These are phyloP conservation scores for Colletotrichum costaricense DNA, from an alignment of 2,329 filamentous ascomycete species.

Conservation along the genomic window DNA sequence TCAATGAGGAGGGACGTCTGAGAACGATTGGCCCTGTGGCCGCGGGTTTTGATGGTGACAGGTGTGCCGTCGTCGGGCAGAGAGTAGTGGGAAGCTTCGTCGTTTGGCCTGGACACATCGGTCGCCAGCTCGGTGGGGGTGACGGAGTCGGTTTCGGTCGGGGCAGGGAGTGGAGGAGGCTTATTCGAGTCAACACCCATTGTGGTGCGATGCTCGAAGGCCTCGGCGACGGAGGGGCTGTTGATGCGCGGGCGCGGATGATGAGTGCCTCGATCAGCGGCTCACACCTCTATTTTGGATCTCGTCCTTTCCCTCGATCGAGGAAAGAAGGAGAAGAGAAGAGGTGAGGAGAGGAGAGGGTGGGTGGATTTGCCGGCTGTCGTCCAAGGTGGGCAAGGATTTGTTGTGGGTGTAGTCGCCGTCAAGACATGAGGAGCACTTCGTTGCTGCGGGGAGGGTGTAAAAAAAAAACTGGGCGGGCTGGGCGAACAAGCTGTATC, in stretches of 20 bases:
- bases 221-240: constrained; percentile 29
- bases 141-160: constrained; percentile 78
- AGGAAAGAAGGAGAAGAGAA: constrained; percentile 28
- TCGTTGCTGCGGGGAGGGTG: constrained; percentile 28
- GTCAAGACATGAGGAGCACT: constrained; percentile 35
- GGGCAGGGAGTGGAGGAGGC: constrained; percentile 78
- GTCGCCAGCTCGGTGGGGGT: constrained; percentile 74
- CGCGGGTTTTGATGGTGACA: constrained; percentile 87
- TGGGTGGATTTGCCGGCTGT: constrained; percentile 29
- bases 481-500: constrained; percentile 28
- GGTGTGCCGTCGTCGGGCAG: constrained; percentile 90
- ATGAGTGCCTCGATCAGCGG: constrained; percentile 32
- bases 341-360: constrained; percentile 21
- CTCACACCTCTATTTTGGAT: constrained; percentile 29
- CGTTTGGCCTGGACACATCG: constrained; percentile 75
- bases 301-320: constrained; percentile 31
- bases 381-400: constrained; percentile 34
- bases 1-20: constrained; percentile 95
- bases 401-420: constrained; percentile 34
- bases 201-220: constrained; percentile 45
- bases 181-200: constrained; percentile 69
- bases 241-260: constrained; percentile 27
- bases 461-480: constrained; percentile 31
- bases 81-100: constrained; percentile 80
- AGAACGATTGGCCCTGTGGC: constrained; percentile 70